Base-by-base conservation (phyloP, 1,284 basidiomycete genomes). In the Tilletia setariae region DNA sequence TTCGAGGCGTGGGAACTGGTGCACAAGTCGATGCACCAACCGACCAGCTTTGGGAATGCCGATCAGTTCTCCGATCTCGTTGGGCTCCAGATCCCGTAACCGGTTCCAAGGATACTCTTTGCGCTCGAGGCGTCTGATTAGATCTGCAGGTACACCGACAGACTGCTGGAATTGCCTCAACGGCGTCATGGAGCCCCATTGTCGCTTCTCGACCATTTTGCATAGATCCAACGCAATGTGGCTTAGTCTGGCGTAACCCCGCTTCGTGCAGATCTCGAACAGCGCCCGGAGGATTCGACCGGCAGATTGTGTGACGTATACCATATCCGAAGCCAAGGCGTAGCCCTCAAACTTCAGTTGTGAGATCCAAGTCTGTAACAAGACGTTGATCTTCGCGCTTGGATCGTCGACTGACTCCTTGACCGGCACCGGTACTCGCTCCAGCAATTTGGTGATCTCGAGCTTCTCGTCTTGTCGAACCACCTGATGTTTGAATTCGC, bases 151-250 rank as follows among this genome's bases (percentile, higher is more conserved):
- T 0, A 95, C 90, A 76, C 90, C 90, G 11, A 40, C 35, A 40
- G 35, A 40, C 35, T 40, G 35, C 79, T 90, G 92, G 87, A 98
- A 98, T 82, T 98, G 96, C 65, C 95, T 88, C 64, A 98, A 86
- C 16, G 95, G 95, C 0, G 94, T 94, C 94, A 98, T 98, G 0
- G 93, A 93, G 61, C 90, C 90, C 95, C 96, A 98, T 87, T 92
- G 73, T 47, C 93, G 3, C 91, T 73, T 76, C 78, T 85, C 84
- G 56, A 84, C 92, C 94, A 98, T 98, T 86, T 98, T 98, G 86
- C 95, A 98, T 70, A 98, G 85, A 74, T 95, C 91, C 47, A 98
- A 86, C 4, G 93, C 93, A 30, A 92, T 90, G 72, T 93, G 90
- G 0, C 94, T 93, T 0, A 95, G 92, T 6, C 92, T 86, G 0